phyloP scores from a whole-genome alignment of 78 protist genomes.

The Goniomonas avonlea region DNA sequence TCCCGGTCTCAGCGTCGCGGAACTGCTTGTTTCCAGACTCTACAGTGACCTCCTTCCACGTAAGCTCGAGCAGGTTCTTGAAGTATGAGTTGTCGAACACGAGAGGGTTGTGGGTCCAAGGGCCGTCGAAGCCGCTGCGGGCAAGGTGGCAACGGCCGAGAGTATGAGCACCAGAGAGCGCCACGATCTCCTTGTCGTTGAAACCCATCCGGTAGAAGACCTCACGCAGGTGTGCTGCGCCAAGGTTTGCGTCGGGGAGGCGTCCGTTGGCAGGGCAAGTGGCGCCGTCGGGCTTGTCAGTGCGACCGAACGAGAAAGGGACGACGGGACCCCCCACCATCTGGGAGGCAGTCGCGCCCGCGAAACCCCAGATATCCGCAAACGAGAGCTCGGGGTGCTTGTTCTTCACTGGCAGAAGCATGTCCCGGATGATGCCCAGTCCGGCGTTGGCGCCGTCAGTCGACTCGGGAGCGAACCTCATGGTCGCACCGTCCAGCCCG shows the following conservation, averaged over 20 bases:
- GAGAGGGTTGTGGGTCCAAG: not conserved
- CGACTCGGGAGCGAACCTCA: constrained; percentile 5
- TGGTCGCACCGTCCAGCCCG: not conserved
- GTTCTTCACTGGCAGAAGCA: constrained; percentile 22
- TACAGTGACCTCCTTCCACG: constrained; percentile 25
- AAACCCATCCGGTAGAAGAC: constrained; percentile 41
- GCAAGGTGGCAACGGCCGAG: not conserved
- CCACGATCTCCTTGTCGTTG: constrained; percentile 29
- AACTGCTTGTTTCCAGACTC: constrained; percentile 26
- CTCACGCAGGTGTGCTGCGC: not conserved
- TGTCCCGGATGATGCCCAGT: not conserved
- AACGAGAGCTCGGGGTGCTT: not conserved
- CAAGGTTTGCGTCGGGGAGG: constrained; percentile 45
- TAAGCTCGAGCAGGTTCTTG: not conserved
- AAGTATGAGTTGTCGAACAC: constrained; percentile 27
- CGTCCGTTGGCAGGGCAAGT: constrained; percentile 1
- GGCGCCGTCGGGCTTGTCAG: constrained; percentile 11
- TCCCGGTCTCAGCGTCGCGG: constrained; percentile 36
- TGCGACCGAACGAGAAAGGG: constrained; percentile 29
- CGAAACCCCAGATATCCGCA: constrained; percentile 36
- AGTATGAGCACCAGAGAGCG: constrained; percentile 39
- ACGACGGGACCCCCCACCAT: constrained; percentile 60
- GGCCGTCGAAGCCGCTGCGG: not conserved
- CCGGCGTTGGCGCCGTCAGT: constrained; percentile 26
- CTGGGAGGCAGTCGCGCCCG: constrained; percentile 48